Percentiles rank a stretch among this genome's conserved stretches.
phyloP scores from a whole-genome alignment of 177 flowering plant species.

The Vitis hybrid region DNA sequence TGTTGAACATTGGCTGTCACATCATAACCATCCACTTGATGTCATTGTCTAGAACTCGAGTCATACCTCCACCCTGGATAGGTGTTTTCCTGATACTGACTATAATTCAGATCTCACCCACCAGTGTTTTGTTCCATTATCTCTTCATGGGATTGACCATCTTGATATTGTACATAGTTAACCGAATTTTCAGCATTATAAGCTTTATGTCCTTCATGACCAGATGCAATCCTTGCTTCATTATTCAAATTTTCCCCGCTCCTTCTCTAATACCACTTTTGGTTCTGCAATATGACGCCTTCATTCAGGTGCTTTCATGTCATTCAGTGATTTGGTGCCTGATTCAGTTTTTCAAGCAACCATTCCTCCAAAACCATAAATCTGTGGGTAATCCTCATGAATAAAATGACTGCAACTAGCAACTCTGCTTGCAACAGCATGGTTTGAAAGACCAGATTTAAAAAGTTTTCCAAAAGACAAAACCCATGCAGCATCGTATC shows the following conservation, averaged over 20 bases:
- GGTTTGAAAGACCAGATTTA: no score
- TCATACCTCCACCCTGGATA: slow-evolving; percentile 92
- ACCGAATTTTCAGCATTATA: slow-evolving; percentile 8
- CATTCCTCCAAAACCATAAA: no score
- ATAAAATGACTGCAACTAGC: no score
- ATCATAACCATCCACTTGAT: slow-evolving; percentile 55
- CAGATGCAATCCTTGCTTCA: slow-evolving; percentile 17
- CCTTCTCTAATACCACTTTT: neutral
- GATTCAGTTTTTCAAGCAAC: no score
- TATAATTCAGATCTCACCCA: slow-evolving; percentile 41
- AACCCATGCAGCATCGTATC: no score
- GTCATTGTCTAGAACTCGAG: slow-evolving; percentile 71
- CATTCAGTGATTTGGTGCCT: no score
- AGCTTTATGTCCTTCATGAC: slow-evolving; percentile 15
- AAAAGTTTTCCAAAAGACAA: no score
- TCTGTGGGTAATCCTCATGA: no score
- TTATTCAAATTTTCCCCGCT: slow-evolving; percentile 18
- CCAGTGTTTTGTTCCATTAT: slow-evolving; percentile 17
- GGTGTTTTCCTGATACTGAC: slow-evolving; percentile 63
- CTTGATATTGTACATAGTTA: slow-evolving; percentile 19
- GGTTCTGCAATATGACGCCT: no score
- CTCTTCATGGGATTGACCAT: slow-evolving; percentile 24
- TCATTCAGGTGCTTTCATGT: no score
- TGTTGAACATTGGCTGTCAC: slow-evolving; percentile 33
- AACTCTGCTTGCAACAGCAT: no score